A percentile compares a stretch with the other conserved stretches of the same genome.
These are phyloP conservation scores for Agaricus subrufescens DNA, from an alignment of 768 basidiomycete genomes.

Conservation along the genomic window DNA sequence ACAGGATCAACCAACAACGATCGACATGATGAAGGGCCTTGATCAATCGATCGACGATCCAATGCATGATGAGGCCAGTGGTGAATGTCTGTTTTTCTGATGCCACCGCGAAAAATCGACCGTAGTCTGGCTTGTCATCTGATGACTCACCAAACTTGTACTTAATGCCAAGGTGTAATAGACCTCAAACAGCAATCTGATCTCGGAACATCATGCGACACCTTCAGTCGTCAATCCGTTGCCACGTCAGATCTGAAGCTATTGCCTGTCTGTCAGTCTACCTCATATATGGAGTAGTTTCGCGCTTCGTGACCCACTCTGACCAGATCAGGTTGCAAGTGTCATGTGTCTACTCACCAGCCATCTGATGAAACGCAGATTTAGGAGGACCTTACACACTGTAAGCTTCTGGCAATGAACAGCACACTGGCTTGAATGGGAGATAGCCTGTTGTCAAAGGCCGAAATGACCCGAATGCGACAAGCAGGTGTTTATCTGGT, in stretches of 20 bases:
- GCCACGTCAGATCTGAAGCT: slow-evolving; percentile 4
- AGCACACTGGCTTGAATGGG: too few relatives aligned
- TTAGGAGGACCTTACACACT: too few relatives aligned
- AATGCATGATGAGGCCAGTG: background rate
- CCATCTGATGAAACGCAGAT: too few relatives aligned
- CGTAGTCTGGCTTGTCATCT: background rate
- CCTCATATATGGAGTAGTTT: too few relatives aligned
- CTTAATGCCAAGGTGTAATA: background rate
- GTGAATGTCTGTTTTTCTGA: background rate
- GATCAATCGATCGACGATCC: too few relatives aligned
- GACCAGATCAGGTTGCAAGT: background rate
- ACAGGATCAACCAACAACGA: slow-evolving; percentile 5
- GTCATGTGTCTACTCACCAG: too few relatives aligned
- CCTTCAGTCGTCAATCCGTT: background rate
- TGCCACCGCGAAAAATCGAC: background rate
- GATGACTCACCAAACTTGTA: background rate
- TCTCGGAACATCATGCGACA: background rate
- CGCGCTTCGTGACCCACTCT: background rate
- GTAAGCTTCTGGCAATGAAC: background rate
- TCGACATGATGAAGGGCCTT: too few relatives aligned
- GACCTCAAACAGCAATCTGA: background rate
- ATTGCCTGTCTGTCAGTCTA: background rate
- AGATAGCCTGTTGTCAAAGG: too few relatives aligned
- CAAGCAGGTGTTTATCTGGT: too few relatives aligned
- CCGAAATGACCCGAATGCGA: too few relatives aligned